These are phyloP conservation scores for Juncus inflexus DNA, from an alignment of 176 grass and related monocot species.

Conservation along the genomic window DNA sequence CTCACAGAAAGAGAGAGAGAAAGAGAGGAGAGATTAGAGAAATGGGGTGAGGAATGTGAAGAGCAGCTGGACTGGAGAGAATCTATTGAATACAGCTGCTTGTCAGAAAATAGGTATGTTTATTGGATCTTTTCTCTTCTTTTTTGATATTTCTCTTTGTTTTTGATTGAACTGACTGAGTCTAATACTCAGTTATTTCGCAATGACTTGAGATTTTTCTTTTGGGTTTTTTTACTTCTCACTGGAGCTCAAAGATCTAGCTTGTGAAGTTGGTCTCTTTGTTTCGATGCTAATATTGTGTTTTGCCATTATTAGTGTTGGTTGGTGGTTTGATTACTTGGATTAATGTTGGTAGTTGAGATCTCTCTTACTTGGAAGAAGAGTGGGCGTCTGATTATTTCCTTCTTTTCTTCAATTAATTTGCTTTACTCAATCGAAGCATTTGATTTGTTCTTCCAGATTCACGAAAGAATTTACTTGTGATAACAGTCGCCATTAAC, in stretches of 20 bases:
- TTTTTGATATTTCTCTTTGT: neutral
- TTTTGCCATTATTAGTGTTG: neutral
- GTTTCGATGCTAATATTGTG: neutral
- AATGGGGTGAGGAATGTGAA: slow-evolving; percentile 11
- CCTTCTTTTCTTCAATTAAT: neutral
- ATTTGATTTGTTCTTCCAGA: no score
- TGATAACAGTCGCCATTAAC: no score
- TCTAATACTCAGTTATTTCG: neutral
- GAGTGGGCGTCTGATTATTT: neutral
- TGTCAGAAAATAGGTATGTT: slow-evolving; percentile 26
- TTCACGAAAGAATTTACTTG: no score
- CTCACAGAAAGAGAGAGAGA: slow-evolving; percentile 1
- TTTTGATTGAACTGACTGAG: neutral
- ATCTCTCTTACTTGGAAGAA: slow-evolving; percentile 1
- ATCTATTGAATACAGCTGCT: slow-evolving; percentile 18
- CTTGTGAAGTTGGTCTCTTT: neutral
- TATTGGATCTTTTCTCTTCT: slow-evolving; percentile 15
- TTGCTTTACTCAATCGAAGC: no score
- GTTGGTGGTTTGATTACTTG: neutral
- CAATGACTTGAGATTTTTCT: slow-evolving; percentile 6
- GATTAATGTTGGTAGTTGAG: slow-evolving; percentile 23
- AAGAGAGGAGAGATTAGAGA: slow-evolving; percentile 11
- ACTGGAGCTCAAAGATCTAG: slow-evolving; percentile 8
- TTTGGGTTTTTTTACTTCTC: neutral
- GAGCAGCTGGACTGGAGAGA: slow-evolving; percentile 14